Percentiles rank a stretch among this genome's conserved stretches.
phyloP scores from a whole-genome alignment of 2,329 filamentous ascomycete species.

The Venturia nashicola region DNA sequence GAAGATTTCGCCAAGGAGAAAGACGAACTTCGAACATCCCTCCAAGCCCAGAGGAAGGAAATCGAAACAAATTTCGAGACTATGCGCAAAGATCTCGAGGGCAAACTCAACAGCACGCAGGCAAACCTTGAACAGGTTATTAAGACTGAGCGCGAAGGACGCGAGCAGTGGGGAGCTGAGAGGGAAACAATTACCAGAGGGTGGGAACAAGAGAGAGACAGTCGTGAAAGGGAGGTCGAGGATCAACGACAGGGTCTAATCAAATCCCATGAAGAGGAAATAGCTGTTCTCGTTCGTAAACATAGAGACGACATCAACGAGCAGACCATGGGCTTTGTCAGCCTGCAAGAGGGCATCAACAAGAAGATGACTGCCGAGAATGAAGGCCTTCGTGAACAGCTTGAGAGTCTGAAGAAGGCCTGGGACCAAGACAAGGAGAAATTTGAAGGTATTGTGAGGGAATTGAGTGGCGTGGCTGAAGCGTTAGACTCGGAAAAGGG shows the following conservation, averaged over 20 bases:
- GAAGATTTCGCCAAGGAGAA: conserved; percentile 22
- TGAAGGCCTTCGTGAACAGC: conserved; percentile 16
- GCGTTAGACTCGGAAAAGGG: conserved; percentile 29
- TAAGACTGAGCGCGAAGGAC: conserved; percentile 12
- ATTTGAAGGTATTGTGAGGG: conserved; percentile 14
- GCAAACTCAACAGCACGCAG: neutral
- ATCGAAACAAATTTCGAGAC: conserved; percentile 3
- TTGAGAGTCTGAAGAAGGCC: conserved; percentile 15
- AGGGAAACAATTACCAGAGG: conserved; percentile 22
- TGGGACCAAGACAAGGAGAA: conserved; percentile 17
- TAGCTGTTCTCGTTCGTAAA: conserved; percentile 14
- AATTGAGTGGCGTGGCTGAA: conserved; percentile 20
- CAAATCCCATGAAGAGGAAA: conserved; percentile 17
- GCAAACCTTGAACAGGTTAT: conserved; percentile 3
- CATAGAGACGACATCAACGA: conserved; percentile 26
- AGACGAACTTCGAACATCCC: conserved; percentile 17
- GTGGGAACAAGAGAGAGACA: conserved; percentile 38
- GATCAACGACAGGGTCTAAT: conserved; percentile 35
- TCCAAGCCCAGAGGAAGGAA: conserved; percentile 1
- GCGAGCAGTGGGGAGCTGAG: conserved; percentile 35
- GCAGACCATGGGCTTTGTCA: conserved; percentile 32
- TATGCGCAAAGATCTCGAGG: neutral
- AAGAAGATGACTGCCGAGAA: conserved; percentile 22
- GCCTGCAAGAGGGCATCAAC: conserved; percentile 22
- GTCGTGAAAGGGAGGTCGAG: conserved; percentile 37